Percentiles rank a stretch among this genome's conserved stretches.
Conservation (phyloP, 805 yeast species). For the Ogataea ganodermae region DNA sequence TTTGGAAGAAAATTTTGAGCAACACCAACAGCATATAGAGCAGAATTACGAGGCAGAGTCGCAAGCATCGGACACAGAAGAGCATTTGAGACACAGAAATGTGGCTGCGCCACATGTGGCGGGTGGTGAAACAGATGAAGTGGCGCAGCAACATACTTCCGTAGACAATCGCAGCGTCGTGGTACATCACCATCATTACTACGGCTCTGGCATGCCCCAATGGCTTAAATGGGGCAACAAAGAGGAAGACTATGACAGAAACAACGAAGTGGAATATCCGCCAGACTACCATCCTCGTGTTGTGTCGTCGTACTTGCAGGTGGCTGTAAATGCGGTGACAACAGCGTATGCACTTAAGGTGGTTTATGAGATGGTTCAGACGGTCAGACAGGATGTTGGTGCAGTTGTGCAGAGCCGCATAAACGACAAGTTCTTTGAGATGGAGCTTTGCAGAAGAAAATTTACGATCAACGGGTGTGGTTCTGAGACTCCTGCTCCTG, state of each 20-base stretch:
- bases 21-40: not conserved
- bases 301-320: constrained; percentile 62
- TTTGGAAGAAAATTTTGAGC: not conserved
- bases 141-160: not conserved
- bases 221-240: not conserved
- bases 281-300: constrained; percentile 49
- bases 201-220: constrained; percentile 3
- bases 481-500: constrained; percentile 57
- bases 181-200: constrained; percentile 16
- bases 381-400: constrained; percentile 57
- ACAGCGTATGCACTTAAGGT: constrained; percentile 47
- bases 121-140: not conserved
- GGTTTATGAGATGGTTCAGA: constrained; percentile 43
- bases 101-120: constrained; percentile 8
- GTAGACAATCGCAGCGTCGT: constrained; percentile 3
- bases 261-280: not conserved
- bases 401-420: constrained; percentile 51
- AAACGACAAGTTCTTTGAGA: constrained; percentile 48
- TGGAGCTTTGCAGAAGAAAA: constrained; percentile 52
- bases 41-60: not conserved
- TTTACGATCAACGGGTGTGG: constrained; percentile 59
- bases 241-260: not conserved
- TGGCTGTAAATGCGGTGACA: constrained; percentile 50
- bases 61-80: not conserved
- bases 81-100: constrained; percentile 11